Base-by-base conservation (phyloP, 2,329 filamentous ascomycete species). In the Nigrospora sphaerica region DNA sequence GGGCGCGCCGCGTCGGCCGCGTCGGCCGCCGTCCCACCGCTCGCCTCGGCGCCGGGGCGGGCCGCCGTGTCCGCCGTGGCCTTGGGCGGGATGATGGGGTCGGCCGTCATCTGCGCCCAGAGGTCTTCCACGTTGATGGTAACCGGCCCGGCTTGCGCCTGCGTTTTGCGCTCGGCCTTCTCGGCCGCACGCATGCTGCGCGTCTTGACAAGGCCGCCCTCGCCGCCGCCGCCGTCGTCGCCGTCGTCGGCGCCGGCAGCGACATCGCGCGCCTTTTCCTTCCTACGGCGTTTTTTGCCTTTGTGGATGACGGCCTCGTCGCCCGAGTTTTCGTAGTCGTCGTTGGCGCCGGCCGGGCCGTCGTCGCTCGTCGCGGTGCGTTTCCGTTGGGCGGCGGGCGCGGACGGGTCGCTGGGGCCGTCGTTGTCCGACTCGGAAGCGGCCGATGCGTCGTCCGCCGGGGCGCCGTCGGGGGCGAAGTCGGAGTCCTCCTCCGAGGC, bases 401-500 rank as follows among this genome's bases (percentile, higher is more conserved):
- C 51, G 52, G 32, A 49, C 46, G 45, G 42, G 48, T 39, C 28
- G 54, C 32, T 44, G 49, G 44, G 38, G 45, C 45, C 46, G 16
- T 64, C 66, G 40, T 63, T 63, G 33, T 74, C 74, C 9, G 74
- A 74, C 47, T 76, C 80, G 6, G 77, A 77, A 12, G 67, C 69
- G 6, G 74, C 71, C 0, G 72, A 73, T 13, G 65, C 70, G 14
- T 68, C 72, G 32, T 70, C 71, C n/a, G 64, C 62, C 34, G 65
- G 57, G 28, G 59, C 73, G 16, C 71, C 70, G 39, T 80, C 81
- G n/a, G 78, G 79, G 19, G 81, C 77, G 51, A 88, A 88, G 59
- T 88, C 84, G 11, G 84, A 86, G 60, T 89, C 85, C 54, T 88
- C 81, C 4, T 83, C 83, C 2, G 84, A 87, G 14, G 74, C 78